Conservation (phyloP, 345 rosid genomes). For the Gossypium thurberi region DNA sequence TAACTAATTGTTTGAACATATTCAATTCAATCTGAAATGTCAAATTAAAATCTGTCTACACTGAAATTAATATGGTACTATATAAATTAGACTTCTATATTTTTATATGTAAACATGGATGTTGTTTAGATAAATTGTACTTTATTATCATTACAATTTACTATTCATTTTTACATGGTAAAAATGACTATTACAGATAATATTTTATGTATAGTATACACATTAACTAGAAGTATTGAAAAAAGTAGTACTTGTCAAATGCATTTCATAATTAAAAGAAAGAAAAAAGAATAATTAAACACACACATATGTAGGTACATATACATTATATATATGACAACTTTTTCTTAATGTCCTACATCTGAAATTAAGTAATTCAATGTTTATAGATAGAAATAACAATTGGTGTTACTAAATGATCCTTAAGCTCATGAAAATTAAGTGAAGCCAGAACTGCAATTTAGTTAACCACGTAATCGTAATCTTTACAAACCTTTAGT, state of each 20-base stretch:
- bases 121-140: neutral
- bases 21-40: neutral
- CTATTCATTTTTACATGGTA: neutral
- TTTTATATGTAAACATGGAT: neutral
- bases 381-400: neutral
- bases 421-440: neutral
- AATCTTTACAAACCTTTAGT: constrained; percentile 1
- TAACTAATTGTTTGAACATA: neutral
- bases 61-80: neutral
- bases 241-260: neutral
- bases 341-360: neutral
- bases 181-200: neutral
- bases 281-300: neutral
- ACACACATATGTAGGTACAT: neutral
- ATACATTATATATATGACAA: neutral
- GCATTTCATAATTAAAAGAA: neutral
- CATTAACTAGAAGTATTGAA: neutral
- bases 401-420: neutral
- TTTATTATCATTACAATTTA: neutral
- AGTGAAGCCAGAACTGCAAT: neutral
- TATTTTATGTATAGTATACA: neutral
- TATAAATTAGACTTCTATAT: neutral
- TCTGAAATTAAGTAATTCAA: neutral
- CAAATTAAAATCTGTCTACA: neutral
- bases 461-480: neutral